Evolutionary conservation across 202 grass and related monocot species (phyloP).

Genomic region (Schoenoplectus tabernaemontani): DNA sequence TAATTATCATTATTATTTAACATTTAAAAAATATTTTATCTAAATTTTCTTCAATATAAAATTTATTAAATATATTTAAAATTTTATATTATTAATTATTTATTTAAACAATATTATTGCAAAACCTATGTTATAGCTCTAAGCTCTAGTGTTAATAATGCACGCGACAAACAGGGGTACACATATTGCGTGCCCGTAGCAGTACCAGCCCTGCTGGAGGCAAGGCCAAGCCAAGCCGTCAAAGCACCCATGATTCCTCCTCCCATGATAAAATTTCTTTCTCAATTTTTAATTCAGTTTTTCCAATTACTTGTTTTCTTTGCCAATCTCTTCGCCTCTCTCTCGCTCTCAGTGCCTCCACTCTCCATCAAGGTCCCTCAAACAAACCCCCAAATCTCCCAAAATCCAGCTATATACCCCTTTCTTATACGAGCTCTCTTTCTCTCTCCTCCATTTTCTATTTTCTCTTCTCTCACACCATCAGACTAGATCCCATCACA

Average conservation of each 20-base stretch:
- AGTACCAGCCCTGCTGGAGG: neutral
- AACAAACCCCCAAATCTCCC: neutral
- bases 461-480: neutral
- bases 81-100: too few relatives aligned
- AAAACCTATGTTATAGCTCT: too few relatives aligned
- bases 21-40: too few relatives aligned
- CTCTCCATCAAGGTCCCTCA: neutral
- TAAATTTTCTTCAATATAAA: too few relatives aligned
- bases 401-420: neutral
- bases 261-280: neutral
- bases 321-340: neutral
- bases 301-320: neutral
- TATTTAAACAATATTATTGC: too few relatives aligned
- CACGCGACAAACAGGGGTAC: neutral
- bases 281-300: neutral
- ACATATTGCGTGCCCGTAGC: neutral
- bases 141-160: too few relatives aligned
- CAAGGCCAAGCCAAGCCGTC: slow-evolving; percentile 13
- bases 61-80: too few relatives aligned
- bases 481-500: slow-evolving; percentile 5
- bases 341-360: neutral
- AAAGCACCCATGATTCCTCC: slow-evolving; percentile 13
- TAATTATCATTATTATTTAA: too few relatives aligned
- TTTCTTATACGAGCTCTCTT: too few relatives aligned
- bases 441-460: slow-evolving; percentile 1